Percentiles rank a stretch among this genome's conserved stretches.
Conservation (phyloP, 2,329 filamentous ascomycete genomes). For the Calonectria honghensis region DNA sequence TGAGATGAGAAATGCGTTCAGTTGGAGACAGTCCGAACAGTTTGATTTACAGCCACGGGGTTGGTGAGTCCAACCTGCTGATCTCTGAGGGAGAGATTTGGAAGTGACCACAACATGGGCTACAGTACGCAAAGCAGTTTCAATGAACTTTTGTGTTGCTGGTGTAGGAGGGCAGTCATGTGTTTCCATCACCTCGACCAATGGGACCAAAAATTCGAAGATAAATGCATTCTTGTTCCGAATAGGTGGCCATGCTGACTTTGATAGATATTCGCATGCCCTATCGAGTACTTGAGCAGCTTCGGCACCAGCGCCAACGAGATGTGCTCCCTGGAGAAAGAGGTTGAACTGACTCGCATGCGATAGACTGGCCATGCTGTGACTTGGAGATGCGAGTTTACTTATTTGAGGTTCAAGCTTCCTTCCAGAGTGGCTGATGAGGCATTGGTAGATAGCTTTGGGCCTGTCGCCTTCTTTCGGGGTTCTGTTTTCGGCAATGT, state of each 20-base stretch:
- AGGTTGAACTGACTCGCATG: background rate
- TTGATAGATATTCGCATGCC: conserved; percentile 24
- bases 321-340: conserved; percentile 23
- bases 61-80: conserved; percentile 33
- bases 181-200: conserved; percentile 9
- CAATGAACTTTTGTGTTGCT: conserved; percentile 22
- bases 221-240: background rate
- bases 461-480: background rate
- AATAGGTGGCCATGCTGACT: conserved; percentile 11
- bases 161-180: background rate
- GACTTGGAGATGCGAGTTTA: background rate
- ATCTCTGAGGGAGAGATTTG: conserved; percentile 1
- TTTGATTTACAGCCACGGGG: background rate
- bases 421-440: conserved; percentile 6
- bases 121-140: background rate
- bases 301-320: conserved; percentile 15
- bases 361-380: background rate
- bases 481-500: background rate
- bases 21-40: conserved; percentile 23
- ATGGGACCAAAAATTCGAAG: background rate
- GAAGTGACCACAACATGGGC: conserved; percentile 21
- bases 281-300: conserved; percentile 22
- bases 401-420: conserved; percentile 28
- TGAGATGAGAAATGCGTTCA: conserved; percentile 33
- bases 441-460: conserved; percentile 11